Evolutionary conservation across 1,139 yeast species (phyloP).

Genomic region (Hemisphaericaspora subhashii): DNA sequence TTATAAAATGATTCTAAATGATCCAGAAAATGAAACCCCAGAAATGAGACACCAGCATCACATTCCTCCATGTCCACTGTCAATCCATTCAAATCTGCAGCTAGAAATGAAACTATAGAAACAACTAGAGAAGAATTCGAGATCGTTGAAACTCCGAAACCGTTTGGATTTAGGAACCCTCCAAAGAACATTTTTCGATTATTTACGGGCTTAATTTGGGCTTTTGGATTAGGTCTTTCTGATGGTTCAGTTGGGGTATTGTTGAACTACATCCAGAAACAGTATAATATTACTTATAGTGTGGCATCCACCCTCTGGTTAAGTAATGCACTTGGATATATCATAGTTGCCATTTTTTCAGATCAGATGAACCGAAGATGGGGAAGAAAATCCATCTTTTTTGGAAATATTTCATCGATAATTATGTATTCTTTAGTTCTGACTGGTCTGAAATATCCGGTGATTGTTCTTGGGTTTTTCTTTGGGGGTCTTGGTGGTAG

Average conservation of each 20-base stretch:
- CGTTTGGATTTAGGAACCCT: constrained; percentile 28
- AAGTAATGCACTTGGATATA: constrained; percentile 45
- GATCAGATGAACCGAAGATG: constrained; percentile 40
- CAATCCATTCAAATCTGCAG: background rate
- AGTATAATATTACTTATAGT: constrained; percentile 37
- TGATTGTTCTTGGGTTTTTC: constrained; percentile 53
- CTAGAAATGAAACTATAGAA: background rate
- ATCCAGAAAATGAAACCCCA: no score
- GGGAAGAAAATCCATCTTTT: constrained; percentile 37
- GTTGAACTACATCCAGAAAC: constrained; percentile 42
- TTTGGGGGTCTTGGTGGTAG: constrained; percentile 64
- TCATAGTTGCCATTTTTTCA: constrained; percentile 39
- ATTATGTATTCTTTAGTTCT: constrained; percentile 43
- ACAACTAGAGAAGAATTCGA: background rate
- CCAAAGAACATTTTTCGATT: constrained; percentile 46
- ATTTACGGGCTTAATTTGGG: constrained; percentile 42
- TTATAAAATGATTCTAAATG: background rate
- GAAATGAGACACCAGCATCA: background rate
- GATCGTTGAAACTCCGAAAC: background rate
- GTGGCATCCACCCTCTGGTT: constrained; percentile 47
- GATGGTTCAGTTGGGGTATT: constrained; percentile 53
- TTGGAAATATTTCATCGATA: constrained; percentile 19
- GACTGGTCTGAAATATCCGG: constrained; percentile 36
- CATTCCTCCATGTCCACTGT: background rate
- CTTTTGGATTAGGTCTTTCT: constrained; percentile 34